Evolutionary conservation across 2,329 filamentous ascomycete species (phyloP).

Genomic region (Colletotrichum scovillei): DNA sequence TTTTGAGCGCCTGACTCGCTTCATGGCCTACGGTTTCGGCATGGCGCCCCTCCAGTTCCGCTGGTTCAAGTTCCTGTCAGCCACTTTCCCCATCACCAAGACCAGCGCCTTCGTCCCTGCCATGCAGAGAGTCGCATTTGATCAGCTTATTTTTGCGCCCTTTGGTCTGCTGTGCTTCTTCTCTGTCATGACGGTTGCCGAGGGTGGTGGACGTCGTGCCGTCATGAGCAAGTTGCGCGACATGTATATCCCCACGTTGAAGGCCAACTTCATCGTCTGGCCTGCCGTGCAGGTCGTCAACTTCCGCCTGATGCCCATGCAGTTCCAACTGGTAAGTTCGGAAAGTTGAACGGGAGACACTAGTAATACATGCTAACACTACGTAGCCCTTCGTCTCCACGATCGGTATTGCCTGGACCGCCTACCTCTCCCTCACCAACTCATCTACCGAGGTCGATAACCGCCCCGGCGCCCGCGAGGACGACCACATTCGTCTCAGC

Average conservation of each 20-base stretch:
- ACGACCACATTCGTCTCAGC: constrained; percentile 49
- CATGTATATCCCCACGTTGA: constrained; percentile 92
- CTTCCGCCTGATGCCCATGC: constrained; percentile 93
- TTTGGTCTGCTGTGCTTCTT: constrained; percentile 91
- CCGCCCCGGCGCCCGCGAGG: constrained; percentile 40
- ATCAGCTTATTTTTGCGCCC: constrained; percentile 94
- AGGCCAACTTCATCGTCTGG: constrained; percentile 97
- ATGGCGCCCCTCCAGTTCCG: constrained; percentile 97
- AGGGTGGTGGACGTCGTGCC: constrained; percentile 87
- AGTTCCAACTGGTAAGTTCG: constrained; percentile 89
- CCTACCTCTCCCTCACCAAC: constrained; percentile 93
- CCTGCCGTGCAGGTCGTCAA: constrained; percentile 96
- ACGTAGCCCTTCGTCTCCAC: constrained; percentile 94
- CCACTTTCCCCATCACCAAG: constrained; percentile 87
- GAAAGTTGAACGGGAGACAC: neutral
- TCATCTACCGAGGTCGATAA: constrained; percentile 76
- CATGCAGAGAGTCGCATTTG: constrained; percentile 89
- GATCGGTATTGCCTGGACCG: constrained; percentile 96
- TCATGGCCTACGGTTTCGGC: constrained; percentile 97
- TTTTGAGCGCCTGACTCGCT: constrained; percentile 92
- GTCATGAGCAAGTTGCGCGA: constrained; percentile 88
- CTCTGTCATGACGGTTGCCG: constrained; percentile 94
- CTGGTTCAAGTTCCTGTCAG: constrained; percentile 91
- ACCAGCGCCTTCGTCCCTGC: constrained; percentile 78
- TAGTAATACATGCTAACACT: constrained; percentile 7